Evolutionary conservation across 1,139 yeast genomes (phyloP).

Genomic region (Yamadazyma mexicana): DNA sequence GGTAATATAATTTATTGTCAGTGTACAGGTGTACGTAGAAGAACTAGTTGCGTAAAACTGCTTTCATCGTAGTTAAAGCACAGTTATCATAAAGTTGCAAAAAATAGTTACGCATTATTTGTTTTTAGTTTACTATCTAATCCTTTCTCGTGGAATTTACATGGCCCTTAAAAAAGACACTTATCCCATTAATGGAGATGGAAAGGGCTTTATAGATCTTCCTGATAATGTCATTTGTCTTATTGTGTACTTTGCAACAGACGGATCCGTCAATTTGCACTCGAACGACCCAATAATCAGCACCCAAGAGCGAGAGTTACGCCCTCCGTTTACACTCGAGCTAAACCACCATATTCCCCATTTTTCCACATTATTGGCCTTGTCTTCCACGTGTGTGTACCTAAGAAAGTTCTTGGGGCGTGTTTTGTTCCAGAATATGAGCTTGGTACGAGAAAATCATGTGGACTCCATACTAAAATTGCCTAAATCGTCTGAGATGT

Average conservation of each 20-base stretch:
- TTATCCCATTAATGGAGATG: no score
- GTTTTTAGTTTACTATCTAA: no score
- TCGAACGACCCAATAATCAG: not conserved
- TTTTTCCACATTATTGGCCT: slow-evolving; percentile 18
- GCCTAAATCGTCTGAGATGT: slow-evolving; percentile 23
- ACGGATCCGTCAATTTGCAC: slow-evolving; percentile 11
- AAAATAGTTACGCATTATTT: no score
- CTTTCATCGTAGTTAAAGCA: no score
- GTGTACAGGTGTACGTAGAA: no score
- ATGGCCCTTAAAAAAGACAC: no score
- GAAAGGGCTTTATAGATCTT: slow-evolving; percentile 6
- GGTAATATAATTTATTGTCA: not conserved
- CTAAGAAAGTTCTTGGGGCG: slow-evolving; percentile 25
- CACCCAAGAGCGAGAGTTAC: no score
- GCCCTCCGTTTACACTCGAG: slow-evolving; percentile 14
- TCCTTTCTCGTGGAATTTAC: no score
- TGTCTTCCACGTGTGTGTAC: slow-evolving; percentile 27
- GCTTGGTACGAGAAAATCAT: slow-evolving; percentile 29
- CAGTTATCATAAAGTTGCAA: no score
- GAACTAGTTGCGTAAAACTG: no score
- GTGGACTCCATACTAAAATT: slow-evolving; percentile 27
- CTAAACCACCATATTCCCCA: slow-evolving; percentile 14
- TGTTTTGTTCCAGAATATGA: slow-evolving; percentile 21
- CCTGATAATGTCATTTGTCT: slow-evolving; percentile 22
- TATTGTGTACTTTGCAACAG: slow-evolving; percentile 17